Conservation (phyloP, 2,329 filamentous ascomycete species). For the Grosmannia huntii region DNA sequence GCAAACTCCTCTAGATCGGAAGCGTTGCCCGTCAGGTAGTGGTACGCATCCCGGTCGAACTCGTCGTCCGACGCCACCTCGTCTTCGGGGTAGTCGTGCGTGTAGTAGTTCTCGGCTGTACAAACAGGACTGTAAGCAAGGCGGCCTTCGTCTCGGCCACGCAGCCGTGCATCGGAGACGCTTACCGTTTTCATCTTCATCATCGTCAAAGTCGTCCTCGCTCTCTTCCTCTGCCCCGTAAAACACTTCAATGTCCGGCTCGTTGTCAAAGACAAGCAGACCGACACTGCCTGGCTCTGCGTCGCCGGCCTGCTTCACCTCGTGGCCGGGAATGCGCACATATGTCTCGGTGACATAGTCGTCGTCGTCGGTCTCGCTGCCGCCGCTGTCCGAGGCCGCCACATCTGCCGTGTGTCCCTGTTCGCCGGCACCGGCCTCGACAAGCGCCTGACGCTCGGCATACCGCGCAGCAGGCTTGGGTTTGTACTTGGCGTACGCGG, state of each 20-base stretch:
- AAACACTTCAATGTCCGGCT: conserved; percentile 47
- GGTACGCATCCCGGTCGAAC: conserved; percentile 41
- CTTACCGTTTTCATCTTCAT: conserved; percentile 54
- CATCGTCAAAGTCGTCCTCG: conserved; percentile 45
- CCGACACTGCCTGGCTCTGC: conserved; percentile 37
- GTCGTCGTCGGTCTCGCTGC: conserved; percentile 24
- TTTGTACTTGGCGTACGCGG: conserved; percentile 11
- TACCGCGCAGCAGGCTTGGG: conserved; percentile 6
- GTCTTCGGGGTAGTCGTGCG: conserved; percentile 69
- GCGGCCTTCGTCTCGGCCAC: background rate
- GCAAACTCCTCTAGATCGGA: conserved; percentile 38
- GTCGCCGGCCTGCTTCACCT: conserved; percentile 25
- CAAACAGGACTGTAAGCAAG: background rate
- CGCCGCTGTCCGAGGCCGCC: background rate
- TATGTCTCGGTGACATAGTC: conserved; percentile 56
- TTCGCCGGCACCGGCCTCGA: background rate
- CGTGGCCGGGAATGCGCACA: conserved; percentile 40
- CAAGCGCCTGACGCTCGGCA: conserved; percentile 10
- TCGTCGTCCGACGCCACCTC: conserved; percentile 63
- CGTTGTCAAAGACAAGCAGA: conserved; percentile 41
- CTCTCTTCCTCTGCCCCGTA: conserved; percentile 50
- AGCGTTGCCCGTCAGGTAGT: conserved; percentile 38
- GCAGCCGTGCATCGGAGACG: background rate
- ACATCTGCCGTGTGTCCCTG: background rate
- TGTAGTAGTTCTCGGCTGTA: conserved; percentile 63